Evolutionary conservation across 2,329 filamentous ascomycete species (phyloP).

Genomic region (Pseudogymnoascus sp.): DNA sequence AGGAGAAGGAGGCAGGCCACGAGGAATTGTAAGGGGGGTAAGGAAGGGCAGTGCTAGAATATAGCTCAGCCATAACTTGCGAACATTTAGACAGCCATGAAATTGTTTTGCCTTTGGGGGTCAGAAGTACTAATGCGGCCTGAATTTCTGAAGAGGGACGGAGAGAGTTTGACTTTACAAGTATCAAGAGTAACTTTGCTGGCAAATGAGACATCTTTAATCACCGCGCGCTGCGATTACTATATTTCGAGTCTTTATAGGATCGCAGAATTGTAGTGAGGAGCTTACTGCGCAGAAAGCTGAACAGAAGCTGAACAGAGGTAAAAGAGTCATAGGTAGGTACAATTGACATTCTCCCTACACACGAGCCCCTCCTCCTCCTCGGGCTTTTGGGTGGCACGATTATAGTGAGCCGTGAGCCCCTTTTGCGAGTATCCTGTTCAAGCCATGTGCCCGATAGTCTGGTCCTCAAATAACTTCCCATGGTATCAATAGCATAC

Average conservation of each 20-base stretch:
- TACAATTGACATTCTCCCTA: background rate
- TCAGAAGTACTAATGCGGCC: background rate
- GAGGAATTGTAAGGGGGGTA: background rate
- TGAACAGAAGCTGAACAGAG: background rate
- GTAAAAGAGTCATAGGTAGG: background rate
- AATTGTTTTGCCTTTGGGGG: background rate
- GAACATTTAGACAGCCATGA: slow-evolving; percentile 3
- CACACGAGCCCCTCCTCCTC: background rate
- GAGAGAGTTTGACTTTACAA: background rate
- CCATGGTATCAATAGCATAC: background rate
- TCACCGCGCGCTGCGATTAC: background rate
- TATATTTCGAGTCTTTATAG: background rate
- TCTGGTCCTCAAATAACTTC: slow-evolving; percentile 21
- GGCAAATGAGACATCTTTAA: background rate
- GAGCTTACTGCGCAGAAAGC: background rate
- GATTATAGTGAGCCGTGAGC: background rate
- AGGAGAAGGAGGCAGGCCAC: slow-evolving; percentile 52
- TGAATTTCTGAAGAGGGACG: background rate
- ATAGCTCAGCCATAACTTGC: slow-evolving; percentile 31
- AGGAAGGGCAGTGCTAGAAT: background rate
- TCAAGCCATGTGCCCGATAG: background rate
- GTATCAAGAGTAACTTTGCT: background rate
- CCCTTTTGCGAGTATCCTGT: background rate
- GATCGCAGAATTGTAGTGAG: background rate
- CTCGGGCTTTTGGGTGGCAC: background rate